phyloP scores from a whole-genome alignment of 495 filamentous ascomycete species.

The Margaritispora aquatica region DNA sequence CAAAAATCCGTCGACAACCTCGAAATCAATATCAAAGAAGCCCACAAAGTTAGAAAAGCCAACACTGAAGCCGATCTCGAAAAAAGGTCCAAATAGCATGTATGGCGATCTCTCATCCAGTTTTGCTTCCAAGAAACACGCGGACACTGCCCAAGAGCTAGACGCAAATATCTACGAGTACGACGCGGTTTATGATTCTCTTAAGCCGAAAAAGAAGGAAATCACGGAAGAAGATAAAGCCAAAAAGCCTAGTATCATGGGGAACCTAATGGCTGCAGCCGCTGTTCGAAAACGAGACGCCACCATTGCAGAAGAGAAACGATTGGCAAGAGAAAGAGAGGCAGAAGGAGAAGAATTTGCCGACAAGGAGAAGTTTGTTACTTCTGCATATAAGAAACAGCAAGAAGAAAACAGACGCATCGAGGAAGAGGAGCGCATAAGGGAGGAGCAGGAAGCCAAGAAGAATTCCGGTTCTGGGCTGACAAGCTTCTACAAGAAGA shows the following conservation, averaged over 20 bases:
- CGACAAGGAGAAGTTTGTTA: slow-evolving; percentile 96
- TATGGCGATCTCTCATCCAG: slow-evolving; percentile 51
- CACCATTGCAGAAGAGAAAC: slow-evolving; percentile 78
- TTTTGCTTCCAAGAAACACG: slow-evolving; percentile 47
- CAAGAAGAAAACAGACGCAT: slow-evolving; percentile 74
- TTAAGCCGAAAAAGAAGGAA: slow-evolving; percentile 38
- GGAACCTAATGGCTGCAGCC: slow-evolving; percentile 68
- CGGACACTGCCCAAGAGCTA: slow-evolving; percentile 47
- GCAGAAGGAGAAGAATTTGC: slow-evolving; percentile 90
- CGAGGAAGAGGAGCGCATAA: slow-evolving; percentile 72
- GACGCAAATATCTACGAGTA: slow-evolving; percentile 74
- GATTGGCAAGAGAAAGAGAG: slow-evolving; percentile 80
- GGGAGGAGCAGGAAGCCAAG: slow-evolving; percentile 64
- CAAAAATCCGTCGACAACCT: slow-evolving; percentile 1
- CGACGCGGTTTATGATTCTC: slow-evolving; percentile 64
- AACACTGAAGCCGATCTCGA: slow-evolving; percentile 25
- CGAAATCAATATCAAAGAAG: not conserved
- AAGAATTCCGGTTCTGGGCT: slow-evolving; percentile 67
- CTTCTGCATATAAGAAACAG: slow-evolving; percentile 88
- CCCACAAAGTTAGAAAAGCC: slow-evolving; percentile 19
- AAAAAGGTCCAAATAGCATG: slow-evolving; percentile 28
- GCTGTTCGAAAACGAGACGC: slow-evolving; percentile 85
- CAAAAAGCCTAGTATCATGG: slow-evolving; percentile 77
- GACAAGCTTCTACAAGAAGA: slow-evolving; percentile 77
- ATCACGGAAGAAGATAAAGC: slow-evolving; percentile 31